phyloP scores from a whole-genome alignment of 805 yeast genomes.

The Spathaspora girioi region DNA sequence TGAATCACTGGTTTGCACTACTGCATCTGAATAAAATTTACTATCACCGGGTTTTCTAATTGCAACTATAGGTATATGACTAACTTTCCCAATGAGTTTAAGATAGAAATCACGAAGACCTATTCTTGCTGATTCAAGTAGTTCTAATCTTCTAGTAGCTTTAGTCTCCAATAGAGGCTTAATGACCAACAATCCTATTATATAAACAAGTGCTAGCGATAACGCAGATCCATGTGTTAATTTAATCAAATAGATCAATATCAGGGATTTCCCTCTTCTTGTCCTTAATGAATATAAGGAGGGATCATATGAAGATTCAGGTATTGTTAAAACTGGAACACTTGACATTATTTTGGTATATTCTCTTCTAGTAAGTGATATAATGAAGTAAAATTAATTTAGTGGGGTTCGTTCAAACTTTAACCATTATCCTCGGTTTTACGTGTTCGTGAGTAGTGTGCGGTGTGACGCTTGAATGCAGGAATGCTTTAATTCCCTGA shows the following conservation, averaged over 20 bases:
- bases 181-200: constrained; percentile 28
- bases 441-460: no score
- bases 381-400: not conserved
- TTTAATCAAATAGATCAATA: constrained; percentile 22
- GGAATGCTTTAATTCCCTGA: no score
- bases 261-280: constrained; percentile 16
- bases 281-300: constrained; percentile 14
- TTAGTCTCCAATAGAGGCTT: constrained; percentile 33
- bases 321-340: constrained; percentile 36
- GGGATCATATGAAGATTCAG: constrained; percentile 38
- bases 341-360: constrained; percentile 4
- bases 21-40: constrained; percentile 33
- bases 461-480: no score
- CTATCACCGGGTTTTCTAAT: constrained; percentile 22
- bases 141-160: constrained; percentile 26
- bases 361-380: not conserved
- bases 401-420: not conserved
- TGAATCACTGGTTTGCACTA: constrained; percentile 33
- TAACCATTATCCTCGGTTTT: not conserved
- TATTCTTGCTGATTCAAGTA: constrained; percentile 28
- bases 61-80: constrained; percentile 38
- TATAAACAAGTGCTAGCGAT: constrained; percentile 23
- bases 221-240: constrained; percentile 34
- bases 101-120: constrained; percentile 34
- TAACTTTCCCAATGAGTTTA: constrained; percentile 28